Conservation (phyloP, 2,329 filamentous ascomycete species). For the Endocalyx cinctus region DNA sequence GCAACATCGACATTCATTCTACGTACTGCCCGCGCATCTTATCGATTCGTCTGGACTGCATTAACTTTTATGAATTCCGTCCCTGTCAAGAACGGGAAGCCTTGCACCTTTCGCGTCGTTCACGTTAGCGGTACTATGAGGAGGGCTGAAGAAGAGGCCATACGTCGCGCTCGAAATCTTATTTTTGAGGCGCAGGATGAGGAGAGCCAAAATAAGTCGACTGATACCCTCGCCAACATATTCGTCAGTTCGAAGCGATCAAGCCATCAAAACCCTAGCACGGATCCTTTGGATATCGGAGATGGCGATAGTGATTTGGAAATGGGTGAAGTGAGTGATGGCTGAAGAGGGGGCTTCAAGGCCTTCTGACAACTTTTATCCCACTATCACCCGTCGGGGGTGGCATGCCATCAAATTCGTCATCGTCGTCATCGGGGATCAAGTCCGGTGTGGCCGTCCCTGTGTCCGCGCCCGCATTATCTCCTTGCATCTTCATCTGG, state of each 20-base stretch:
- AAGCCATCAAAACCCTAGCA: slow-evolving; percentile 11
- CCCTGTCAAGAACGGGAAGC: slow-evolving; percentile 53
- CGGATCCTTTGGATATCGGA: slow-evolving; percentile 40
- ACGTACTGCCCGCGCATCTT: slow-evolving; percentile 74
- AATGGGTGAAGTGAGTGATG: slow-evolving; percentile 24
- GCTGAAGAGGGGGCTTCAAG: slow-evolving; percentile 40
- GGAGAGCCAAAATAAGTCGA: slow-evolving; percentile 15
- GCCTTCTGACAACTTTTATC: slow-evolving; percentile 67
- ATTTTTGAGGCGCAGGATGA: slow-evolving; percentile 61
- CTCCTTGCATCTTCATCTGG: slow-evolving; percentile 54
- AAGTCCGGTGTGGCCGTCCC: slow-evolving; percentile 28
- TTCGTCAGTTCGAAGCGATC: slow-evolving; percentile 26
- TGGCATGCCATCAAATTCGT: slow-evolving; percentile 49
- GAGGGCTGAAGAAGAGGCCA: slow-evolving; percentile 86
- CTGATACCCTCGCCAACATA: slow-evolving; percentile 33
- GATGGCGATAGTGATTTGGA: slow-evolving; percentile 38
- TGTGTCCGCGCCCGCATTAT: slow-evolving; percentile 27
- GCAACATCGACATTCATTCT: slow-evolving; percentile 95
- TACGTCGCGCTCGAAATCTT: slow-evolving; percentile 68
- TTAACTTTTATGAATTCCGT: slow-evolving; percentile 74
- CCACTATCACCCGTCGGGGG: slow-evolving; percentile 51
- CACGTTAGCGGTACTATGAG: slow-evolving; percentile 89
- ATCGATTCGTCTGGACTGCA: slow-evolving; percentile 84
- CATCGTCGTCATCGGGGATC: slow-evolving; percentile 29
- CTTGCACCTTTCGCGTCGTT: slow-evolving; percentile 79